A percentile compares a stretch with the other conserved stretches of the same genome.
Evolutionary conservation across 208 protist species (phyloP).

Genomic region (Entamoeba histolytica): DNA sequence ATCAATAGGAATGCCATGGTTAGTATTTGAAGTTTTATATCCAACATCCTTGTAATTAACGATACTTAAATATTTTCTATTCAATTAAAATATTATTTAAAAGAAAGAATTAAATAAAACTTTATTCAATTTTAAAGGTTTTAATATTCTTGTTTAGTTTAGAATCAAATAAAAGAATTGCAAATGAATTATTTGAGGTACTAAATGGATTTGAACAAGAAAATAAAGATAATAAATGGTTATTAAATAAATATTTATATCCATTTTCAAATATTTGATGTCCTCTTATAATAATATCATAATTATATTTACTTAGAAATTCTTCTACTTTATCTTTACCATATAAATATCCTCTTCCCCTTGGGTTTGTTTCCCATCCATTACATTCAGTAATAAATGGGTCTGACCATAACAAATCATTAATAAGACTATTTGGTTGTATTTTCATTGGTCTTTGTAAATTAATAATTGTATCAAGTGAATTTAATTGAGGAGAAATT

Average conservation of each 20-base stretch:
- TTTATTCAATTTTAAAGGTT: too few relatives aligned
- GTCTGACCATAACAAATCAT: constrained; percentile 32
- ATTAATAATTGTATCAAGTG: constrained; percentile 1
- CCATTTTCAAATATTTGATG: not conserved
- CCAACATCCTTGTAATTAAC: not conserved
- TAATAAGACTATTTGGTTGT: constrained; percentile 25
- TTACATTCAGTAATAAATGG: not conserved
- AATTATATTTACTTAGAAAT: not conserved
- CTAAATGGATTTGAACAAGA: too few relatives aligned
- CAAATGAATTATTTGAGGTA: too few relatives aligned
- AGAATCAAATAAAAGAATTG: too few relatives aligned
- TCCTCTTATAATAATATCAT: not conserved
- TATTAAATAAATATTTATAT: not conserved
- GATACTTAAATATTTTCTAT: not conserved
- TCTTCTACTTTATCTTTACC: not conserved
- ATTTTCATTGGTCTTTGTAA: constrained; percentile 30
- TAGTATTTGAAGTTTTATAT: not conserved
- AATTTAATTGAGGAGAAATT: constrained; percentile 62
- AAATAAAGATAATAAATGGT: not conserved
- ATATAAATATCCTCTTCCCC: constrained; percentile 10
- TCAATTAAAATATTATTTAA: not conserved
- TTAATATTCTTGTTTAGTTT: too few relatives aligned
- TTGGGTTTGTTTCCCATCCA: not conserved
- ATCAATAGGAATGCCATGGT: not conserved
- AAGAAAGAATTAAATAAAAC: too few relatives aligned